Conservation (phyloP, 768 basidiomycete genomes). For the Trametes cingulata region DNA sequence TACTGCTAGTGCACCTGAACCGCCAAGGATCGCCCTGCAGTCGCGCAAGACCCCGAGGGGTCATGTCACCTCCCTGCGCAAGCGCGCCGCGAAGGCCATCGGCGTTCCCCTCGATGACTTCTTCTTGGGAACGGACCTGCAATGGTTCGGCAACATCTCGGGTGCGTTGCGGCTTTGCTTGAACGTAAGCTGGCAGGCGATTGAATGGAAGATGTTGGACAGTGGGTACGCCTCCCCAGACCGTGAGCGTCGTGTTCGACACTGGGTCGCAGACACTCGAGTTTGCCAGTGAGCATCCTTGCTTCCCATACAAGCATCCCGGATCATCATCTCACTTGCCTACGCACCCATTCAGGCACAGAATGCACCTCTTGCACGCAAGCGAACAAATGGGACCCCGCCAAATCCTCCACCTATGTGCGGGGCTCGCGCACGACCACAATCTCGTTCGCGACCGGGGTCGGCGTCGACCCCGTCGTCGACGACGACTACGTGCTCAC, state of each 20-base stretch:
- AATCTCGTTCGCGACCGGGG: slow-evolving; percentile 55
- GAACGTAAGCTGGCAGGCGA: not conserved
- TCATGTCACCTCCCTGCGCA: slow-evolving; percentile 12
- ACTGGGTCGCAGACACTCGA: slow-evolving; percentile 52
- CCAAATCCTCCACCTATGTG: slow-evolving; percentile 52
- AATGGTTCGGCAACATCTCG: slow-evolving; percentile 58
- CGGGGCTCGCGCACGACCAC: slow-evolving; percentile 42
- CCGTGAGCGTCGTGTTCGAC: slow-evolving; percentile 53
- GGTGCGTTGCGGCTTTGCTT: slow-evolving; percentile 29
- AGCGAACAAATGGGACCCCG: slow-evolving; percentile 48
- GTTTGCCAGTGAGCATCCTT: slow-evolving; percentile 44
- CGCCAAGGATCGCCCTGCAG: slow-evolving; percentile 24
- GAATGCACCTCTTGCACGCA: slow-evolving; percentile 45
- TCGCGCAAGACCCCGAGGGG: slow-evolving; percentile 25
- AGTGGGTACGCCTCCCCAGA: slow-evolving; percentile 59
- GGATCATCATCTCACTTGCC: too few species aligned
- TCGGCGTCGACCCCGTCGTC: slow-evolving; percentile 53
- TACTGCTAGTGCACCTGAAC: not conserved
- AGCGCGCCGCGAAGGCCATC: slow-evolving; percentile 33
- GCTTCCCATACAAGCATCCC: too few species aligned
- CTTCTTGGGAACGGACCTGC: slow-evolving; percentile 59
- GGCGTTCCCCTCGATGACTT: slow-evolving; percentile 52
- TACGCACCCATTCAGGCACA: slow-evolving; percentile 35
- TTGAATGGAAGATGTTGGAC: slow-evolving; percentile 1
- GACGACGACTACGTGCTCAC: slow-evolving; percentile 50